These are phyloP conservation scores for Casaregolazyma suthepensis DNA, from an alignment of 1,139 yeast genomes.

Conservation along the genomic window DNA sequence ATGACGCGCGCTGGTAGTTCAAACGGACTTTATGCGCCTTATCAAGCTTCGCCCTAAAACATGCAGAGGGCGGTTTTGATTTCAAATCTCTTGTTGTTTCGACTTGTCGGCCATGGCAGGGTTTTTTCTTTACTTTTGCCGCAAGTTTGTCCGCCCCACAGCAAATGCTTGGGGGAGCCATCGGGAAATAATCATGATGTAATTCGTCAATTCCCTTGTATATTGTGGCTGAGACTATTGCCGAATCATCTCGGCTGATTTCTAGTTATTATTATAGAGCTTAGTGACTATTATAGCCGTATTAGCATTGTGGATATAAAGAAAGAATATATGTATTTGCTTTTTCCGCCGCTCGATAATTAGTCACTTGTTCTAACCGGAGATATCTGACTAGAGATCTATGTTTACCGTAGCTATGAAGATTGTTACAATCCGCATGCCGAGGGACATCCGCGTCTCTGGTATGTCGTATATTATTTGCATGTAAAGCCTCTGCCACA, in stretches of 20 bases:
- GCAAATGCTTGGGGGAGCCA: background rate
- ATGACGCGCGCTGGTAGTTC: background rate
- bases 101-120: background rate
- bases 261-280: background rate
- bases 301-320: background rate
- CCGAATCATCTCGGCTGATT: background rate
- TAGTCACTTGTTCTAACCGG: background rate
- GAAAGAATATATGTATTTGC: background rate
- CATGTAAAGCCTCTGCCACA: background rate
- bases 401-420: background rate
- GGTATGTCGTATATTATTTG: background rate
- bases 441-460: background rate
- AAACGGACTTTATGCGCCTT: background rate
- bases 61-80: background rate
- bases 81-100: background rate
- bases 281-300: background rate
- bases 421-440: background rate
- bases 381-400: background rate
- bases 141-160: background rate
- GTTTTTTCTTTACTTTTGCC: background rate
- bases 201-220: background rate
- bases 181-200: too few species aligned
- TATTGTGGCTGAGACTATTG: background rate
- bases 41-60: background rate
- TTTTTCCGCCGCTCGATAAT: background rate